Conservation (phyloP, 2,329 filamentous ascomycete genomes). For the Chrysosphaeria jannelii region DNA sequence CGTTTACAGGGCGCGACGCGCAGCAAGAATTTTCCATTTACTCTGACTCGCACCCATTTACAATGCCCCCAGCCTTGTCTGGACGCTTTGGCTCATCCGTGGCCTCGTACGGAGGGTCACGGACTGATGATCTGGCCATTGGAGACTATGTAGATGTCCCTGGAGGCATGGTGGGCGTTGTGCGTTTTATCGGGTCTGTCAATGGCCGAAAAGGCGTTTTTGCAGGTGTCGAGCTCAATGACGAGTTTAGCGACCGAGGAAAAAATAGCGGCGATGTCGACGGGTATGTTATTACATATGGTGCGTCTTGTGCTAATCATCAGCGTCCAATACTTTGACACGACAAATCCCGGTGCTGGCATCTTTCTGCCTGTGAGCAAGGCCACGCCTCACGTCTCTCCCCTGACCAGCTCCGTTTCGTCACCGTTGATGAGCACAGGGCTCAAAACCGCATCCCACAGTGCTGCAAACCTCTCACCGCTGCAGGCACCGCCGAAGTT, state of each 20-base stretch:
- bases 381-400: conserved; percentile 32
- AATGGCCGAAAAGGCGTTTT: conserved; percentile 75
- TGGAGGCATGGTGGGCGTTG: conserved; percentile 67
- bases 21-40: too few species aligned
- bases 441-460: conserved; percentile 22
- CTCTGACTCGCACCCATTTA: too few species aligned
- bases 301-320: conserved; percentile 1
- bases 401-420: too few species aligned
- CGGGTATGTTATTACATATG: conserved; percentile 9
- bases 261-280: conserved; percentile 96
- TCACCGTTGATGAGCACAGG: conserved; percentile 29
- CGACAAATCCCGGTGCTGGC: conserved; percentile 47
- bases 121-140: conserved; percentile 25
- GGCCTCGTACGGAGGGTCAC: conserved; percentile 6
- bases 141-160: conserved; percentile 78
- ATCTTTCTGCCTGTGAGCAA: conserved; percentile 82
- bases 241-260: conserved; percentile 51
- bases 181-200: conserved; percentile 70
- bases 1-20: too few species aligned
- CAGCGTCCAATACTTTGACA: conserved; percentile 48
- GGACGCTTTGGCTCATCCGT: conserved; percentile 8
- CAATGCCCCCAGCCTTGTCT: conserved; percentile 23
- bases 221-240: conserved; percentile 66
- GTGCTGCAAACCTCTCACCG: too few species aligned
- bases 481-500: conserved; percentile 52